phyloP scores from a whole-genome alignment of 352 stramenopile genomes.

The Phytophthora kernoviae region DNA sequence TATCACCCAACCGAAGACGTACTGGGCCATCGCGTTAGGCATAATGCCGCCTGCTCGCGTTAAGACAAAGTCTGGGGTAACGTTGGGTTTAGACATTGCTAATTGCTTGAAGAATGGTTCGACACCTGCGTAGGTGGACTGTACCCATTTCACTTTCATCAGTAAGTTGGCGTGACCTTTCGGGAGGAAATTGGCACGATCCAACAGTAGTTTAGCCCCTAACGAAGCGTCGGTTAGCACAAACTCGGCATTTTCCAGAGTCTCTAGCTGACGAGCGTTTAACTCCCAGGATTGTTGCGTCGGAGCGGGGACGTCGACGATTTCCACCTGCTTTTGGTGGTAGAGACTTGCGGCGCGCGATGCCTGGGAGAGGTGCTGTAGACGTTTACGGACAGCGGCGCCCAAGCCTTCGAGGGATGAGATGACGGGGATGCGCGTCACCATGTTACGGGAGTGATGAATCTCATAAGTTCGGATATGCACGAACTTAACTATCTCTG shows the following conservation, averaged over 20 bases:
- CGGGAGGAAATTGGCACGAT: slow-evolving; percentile 10
- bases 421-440: slow-evolving; percentile 42
- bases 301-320: slow-evolving; percentile 38
- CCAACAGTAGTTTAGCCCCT: slow-evolving; percentile 33
- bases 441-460: slow-evolving; percentile 2
- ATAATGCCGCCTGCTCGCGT: slow-evolving; percentile 56
- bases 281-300: slow-evolving; percentile 20
- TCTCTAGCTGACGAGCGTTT: slow-evolving; percentile 21
- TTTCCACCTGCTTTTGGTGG: slow-evolving; percentile 23
- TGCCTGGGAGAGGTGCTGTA: slow-evolving; percentile 10
- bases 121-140: slow-evolving; percentile 56
- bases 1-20: slow-evolving; percentile 51
- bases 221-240: slow-evolving; percentile 39
- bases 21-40: slow-evolving; percentile 49
- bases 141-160: slow-evolving; percentile 45
- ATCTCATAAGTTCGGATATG: not conserved
- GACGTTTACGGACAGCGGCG: slow-evolving; percentile 26
- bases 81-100: not conserved
- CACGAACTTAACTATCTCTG: not conserved
- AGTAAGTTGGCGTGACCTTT: slow-evolving; percentile 21
- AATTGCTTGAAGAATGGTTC: slow-evolving; percentile 44
- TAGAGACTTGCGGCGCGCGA: slow-evolving; percentile 13
- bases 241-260: slow-evolving; percentile 32
- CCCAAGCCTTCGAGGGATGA: slow-evolving; percentile 39
- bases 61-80: slow-evolving; percentile 33